Base-by-base conservation (phyloP, 345 rosid species). In the Mangifera indica region DNA sequence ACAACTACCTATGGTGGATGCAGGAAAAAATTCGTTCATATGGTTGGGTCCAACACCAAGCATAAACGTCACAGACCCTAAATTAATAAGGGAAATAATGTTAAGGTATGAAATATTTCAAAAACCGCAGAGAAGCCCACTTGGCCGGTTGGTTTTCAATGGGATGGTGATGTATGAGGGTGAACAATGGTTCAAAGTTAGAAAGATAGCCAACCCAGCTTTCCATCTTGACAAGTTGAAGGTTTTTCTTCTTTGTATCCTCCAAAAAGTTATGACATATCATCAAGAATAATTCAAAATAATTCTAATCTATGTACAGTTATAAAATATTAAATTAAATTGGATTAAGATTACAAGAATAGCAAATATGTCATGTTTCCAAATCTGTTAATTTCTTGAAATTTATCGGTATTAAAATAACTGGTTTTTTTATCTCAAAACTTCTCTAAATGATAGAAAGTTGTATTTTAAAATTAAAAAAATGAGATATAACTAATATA, bases 41-140 rank as follows among this genome's bases (percentile, higher is more conserved):
- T 74, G 77, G 70, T 0, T 14, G 7, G 77, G 77, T 45, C 72
- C 77, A 32, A 58, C 40, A 37, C 72, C 77, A 11, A 32, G 10
- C 9, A 40, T 74, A 53, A 57, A n/a, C n/a, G 66, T 73, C 37
- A 46, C 53, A 24, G 64, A 65, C 25, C 76, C 76, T 10, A 58
- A 55, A 40, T 12, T 55, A 21, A 65, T 73, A 12, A 73, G 40
- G 34, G 66, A 66, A 25, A 60, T 56, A 6, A 14, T 57, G 0
- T 15, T 21, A 5, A 57, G 59, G 48, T 7, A 18, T 4, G 45
- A 42, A 2, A 24, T 5, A 14, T 73, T 73, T 57, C 64, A 18
- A 3, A 73, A 65, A 51, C 63, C 22, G 2, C 2, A 45, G 14
- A 1, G n/a, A 7, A 32, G 10, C 15, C 37, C 60, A 58, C 37